Evolutionary conservation across 2,329 filamentous ascomycete species (phyloP).

Genomic region (Talaromyces verruculosus): DNA sequence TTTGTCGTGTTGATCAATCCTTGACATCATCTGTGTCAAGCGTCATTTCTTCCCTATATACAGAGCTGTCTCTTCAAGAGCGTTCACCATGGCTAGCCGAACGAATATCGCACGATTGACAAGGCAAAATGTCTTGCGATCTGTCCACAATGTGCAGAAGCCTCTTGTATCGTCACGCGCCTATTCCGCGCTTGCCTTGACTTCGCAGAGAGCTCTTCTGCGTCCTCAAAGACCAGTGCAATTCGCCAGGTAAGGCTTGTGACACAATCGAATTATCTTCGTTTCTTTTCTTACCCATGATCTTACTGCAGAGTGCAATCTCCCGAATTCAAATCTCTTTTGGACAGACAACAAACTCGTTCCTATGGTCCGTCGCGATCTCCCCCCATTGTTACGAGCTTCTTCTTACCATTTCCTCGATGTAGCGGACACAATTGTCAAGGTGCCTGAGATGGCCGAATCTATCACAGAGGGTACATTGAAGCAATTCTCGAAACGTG

Average conservation of each 20-base stretch:
- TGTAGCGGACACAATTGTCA: slow-evolving; percentile 75
- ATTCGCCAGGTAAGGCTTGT: slow-evolving; percentile 13
- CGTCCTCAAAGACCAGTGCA: slow-evolving; percentile 14
- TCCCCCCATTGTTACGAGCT: slow-evolving; percentile 10
- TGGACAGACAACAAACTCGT: slow-evolving; percentile 30
- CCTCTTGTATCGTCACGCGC: slow-evolving; percentile 28
- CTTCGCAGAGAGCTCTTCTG: slow-evolving; percentile 15
- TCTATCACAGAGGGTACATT: slow-evolving; percentile 97
- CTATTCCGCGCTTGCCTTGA: slow-evolving; percentile 29
- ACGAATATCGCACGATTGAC: slow-evolving; percentile 39
- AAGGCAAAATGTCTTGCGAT: slow-evolving; percentile 33
- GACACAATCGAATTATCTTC: neutral
- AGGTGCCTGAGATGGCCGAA: slow-evolving; percentile 97
- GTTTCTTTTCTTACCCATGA: neutral
- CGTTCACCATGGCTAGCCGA: slow-evolving; percentile 40
- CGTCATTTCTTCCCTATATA: slow-evolving; percentile 9
- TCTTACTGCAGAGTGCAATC: slow-evolving; percentile 21
- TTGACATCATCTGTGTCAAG: slow-evolving; percentile 12
- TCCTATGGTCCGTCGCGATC: slow-evolving; percentile 35
- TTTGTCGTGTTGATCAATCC: neutral
- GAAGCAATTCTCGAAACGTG: slow-evolving; percentile 88
- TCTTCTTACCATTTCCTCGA: slow-evolving; percentile 15
- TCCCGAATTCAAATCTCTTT: slow-evolving; percentile 12
- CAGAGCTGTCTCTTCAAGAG: slow-evolving; percentile 12
- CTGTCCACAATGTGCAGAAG: slow-evolving; percentile 31